phyloP scores from a whole-genome alignment of 208 protist genomes.

The Trypanosoma boissoni region DNA sequence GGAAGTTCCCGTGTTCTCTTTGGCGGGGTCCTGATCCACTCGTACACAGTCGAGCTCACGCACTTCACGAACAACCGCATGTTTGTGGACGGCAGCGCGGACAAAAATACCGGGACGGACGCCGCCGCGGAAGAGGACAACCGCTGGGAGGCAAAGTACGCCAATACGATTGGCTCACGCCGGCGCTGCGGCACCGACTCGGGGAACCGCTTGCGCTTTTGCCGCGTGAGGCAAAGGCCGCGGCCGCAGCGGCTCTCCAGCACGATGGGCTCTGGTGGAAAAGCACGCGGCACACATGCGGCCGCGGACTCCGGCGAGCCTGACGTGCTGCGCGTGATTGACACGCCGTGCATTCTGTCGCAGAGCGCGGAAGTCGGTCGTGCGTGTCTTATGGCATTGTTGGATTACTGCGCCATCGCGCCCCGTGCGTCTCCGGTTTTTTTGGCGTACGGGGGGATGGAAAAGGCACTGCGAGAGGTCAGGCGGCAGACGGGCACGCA shows the following conservation, averaged over 20 bases:
- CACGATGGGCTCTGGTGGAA: too few species aligned
- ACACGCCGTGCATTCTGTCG: slow-evolving; percentile 52
- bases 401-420: slow-evolving; percentile 72
- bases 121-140: slow-evolving; percentile 7
- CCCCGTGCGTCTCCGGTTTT: slow-evolving; percentile 38
- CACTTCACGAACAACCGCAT: slow-evolving; percentile 72
- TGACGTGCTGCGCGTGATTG: slow-evolving; percentile 26
- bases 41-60: slow-evolving; percentile 82
- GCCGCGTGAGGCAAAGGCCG: too few species aligned
- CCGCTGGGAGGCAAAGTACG: slow-evolving; percentile 15
- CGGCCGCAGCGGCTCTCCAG: too few species aligned
- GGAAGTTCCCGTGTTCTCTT: slow-evolving; percentile 83
- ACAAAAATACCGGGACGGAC: not conserved
- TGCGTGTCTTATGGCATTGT: slow-evolving; percentile 64
- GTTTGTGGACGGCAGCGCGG: slow-evolving; percentile 46
- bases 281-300: too few species aligned
- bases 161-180: not conserved
- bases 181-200: not conserved
- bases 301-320: too few species aligned
- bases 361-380: slow-evolving; percentile 67
- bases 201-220: too few species aligned
- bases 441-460: slow-evolving; percentile 54
- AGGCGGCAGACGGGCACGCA: slow-evolving; percentile 42
- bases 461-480: slow-evolving; percentile 55
- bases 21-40: slow-evolving; percentile 69